Conservation (phyloP, 2,329 filamentous ascomycete species). For the Xylariaceae sp. region DNA sequence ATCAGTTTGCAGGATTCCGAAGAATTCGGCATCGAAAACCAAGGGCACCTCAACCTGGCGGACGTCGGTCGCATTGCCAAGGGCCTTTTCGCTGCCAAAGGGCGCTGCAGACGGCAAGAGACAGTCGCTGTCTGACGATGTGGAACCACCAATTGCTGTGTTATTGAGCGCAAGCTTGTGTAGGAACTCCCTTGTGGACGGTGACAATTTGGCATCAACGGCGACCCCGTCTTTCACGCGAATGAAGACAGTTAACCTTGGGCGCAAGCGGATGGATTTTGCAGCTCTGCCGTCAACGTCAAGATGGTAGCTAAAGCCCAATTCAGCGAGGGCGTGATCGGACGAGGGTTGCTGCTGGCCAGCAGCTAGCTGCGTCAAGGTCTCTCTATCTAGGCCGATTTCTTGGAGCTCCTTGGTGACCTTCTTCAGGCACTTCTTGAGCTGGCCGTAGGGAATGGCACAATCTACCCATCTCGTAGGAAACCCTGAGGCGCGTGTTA, state of each 20-base stretch:
- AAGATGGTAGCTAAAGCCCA: slow-evolving; percentile 45
- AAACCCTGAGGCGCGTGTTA: slow-evolving; percentile 49
- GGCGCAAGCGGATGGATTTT: slow-evolving; percentile 51
- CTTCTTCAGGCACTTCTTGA: slow-evolving; percentile 86
- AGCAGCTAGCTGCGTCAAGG: slow-evolving; percentile 61
- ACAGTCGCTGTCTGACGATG: background rate
- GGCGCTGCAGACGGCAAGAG: background rate
- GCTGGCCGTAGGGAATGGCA: slow-evolving; percentile 76
- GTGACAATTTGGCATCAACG: slow-evolving; percentile 63
- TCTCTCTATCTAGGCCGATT: slow-evolving; percentile 68
- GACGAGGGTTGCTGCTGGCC: slow-evolving; percentile 45
- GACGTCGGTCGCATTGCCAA: slow-evolving; percentile 15
- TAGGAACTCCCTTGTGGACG: slow-evolving; percentile 60
- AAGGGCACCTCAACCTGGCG: slow-evolving; percentile 67
- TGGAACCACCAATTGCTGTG: background rate
- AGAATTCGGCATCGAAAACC: slow-evolving; percentile 74
- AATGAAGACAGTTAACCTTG: slow-evolving; percentile 66
- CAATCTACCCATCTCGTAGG: slow-evolving; percentile 67
- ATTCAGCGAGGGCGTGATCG: slow-evolving; percentile 33
- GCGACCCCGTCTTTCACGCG: slow-evolving; percentile 62
- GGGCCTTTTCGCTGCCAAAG: background rate
- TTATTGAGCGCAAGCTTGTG: slow-evolving; percentile 51
- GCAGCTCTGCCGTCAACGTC: slow-evolving; percentile 48
- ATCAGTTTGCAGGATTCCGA: slow-evolving; percentile 68
- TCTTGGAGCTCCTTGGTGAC: slow-evolving; percentile 66